These are phyloP conservation scores for Parietaria judaica DNA, from an alignment of 306 rosid species.

Conservation along the genomic window DNA sequence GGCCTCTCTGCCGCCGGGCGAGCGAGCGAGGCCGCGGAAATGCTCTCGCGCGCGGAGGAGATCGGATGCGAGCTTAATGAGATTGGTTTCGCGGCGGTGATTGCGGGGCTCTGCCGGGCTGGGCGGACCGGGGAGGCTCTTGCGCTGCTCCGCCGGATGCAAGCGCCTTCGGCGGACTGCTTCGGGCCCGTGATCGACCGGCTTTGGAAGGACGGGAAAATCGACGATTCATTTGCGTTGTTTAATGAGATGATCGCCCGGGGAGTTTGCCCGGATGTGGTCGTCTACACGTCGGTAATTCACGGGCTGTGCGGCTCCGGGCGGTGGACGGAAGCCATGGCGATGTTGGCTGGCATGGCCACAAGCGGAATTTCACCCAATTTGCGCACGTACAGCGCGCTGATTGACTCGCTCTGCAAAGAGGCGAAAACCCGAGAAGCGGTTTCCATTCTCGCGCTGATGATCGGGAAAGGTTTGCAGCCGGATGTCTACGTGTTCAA, in stretches of 20 bases:
- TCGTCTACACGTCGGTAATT: background rate
- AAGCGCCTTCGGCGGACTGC: background rate
- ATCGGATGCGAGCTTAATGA: background rate
- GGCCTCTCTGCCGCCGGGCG: background rate
- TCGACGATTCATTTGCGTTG: background rate
- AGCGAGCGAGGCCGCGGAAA: background rate
- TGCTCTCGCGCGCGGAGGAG: background rate
- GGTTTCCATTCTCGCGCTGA: background rate
- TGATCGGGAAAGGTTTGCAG: background rate
- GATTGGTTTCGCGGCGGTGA: background rate
- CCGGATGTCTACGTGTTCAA: background rate
- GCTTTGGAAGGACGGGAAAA: constrained; percentile 2
- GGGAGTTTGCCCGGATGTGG: background rate
- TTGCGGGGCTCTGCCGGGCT: constrained; percentile 1
- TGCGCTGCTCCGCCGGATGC: background rate
- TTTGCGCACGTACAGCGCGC: background rate
- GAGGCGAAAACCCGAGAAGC: background rate
- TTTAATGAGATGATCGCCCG: background rate
- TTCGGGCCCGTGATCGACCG: constrained; percentile 5
- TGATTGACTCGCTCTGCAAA: constrained; percentile 2
- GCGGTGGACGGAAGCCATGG: background rate
- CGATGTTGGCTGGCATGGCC: background rate
- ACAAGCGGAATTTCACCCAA: background rate
- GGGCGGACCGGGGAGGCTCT: background rate
- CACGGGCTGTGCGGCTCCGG: background rate